phyloP scores from a whole-genome alignment of 2,329 filamentous ascomycete species.

The Decorospora gaudefroyi region DNA sequence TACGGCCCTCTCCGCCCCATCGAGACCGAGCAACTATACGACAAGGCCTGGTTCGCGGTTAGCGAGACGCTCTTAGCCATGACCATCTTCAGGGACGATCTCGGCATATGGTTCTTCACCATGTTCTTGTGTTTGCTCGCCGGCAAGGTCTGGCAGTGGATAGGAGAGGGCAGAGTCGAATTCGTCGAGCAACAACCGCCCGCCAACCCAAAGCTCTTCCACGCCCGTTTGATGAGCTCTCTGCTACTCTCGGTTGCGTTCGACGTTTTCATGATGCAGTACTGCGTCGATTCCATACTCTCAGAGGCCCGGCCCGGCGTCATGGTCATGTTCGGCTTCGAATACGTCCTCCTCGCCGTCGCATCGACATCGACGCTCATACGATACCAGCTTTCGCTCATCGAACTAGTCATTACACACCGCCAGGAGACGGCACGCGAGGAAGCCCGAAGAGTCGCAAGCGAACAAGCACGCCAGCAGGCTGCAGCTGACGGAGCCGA shows the following conservation, averaged over 20 bases:
- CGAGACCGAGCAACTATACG: constrained; percentile 95
- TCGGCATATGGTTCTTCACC: constrained; percentile 90
- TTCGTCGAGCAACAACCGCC: constrained; percentile 94
- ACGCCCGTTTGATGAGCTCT: constrained; percentile 77
- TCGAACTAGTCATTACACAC: constrained; percentile 75
- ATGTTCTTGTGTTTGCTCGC: constrained; percentile 95
- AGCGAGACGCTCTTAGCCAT: constrained; percentile 96
- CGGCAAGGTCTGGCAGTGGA: constrained; percentile 98
- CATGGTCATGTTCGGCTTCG: constrained; percentile 99
- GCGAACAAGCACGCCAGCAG: constrained; percentile 71
- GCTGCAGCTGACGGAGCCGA: constrained; percentile 47
- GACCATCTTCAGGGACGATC: constrained; percentile 96
- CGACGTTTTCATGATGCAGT: constrained; percentile 77
- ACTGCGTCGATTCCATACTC: constrained; percentile 80
- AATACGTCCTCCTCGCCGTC: constrained; percentile 86
- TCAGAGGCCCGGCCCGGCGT: constrained; percentile 90
- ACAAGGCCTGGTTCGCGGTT: constrained; percentile 97
- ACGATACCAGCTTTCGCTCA: constrained; percentile 77
- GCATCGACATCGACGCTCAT: constrained; percentile 77
- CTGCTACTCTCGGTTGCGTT: constrained; percentile 78
- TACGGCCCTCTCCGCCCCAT: constrained; percentile 89
- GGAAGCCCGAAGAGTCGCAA: constrained; percentile 47
- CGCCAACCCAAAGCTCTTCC: constrained; percentile 84
- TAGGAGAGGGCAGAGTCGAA: constrained; percentile 92
- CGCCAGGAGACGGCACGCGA: constrained; percentile 70